Conservation (phyloP, 129 eudicot genomes). For the Pittosporum tobira region DNA sequence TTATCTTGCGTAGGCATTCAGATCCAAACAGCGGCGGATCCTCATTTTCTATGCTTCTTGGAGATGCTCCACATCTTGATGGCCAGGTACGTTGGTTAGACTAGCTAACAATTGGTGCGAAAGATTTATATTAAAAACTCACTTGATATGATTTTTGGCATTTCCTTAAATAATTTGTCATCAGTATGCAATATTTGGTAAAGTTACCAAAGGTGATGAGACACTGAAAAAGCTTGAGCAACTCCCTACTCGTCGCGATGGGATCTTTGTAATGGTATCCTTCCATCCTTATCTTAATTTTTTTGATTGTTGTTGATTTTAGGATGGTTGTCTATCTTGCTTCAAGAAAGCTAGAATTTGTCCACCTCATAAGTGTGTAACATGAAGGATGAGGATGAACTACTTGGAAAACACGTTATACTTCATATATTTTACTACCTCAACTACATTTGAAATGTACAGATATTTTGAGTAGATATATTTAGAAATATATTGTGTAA, state of each 20-base stretch:
- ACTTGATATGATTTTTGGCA: background rate
- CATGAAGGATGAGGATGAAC: background rate
- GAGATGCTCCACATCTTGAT: constrained; percentile 99
- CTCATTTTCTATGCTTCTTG: constrained; percentile 96
- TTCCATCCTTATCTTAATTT: constrained; percentile 5
- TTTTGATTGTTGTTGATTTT: constrained; percentile 3
- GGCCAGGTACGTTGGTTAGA: constrained; percentile 47
- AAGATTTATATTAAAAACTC: background rate
- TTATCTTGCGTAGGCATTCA: constrained; percentile 47
- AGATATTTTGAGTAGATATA: too few relatives aligned
- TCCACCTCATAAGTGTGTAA: background rate
- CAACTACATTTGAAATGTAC: too few relatives aligned
- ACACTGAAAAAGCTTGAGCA: constrained; percentile 90
- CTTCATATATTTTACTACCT: too few relatives aligned
- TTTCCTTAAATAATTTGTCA: constrained; percentile 4
- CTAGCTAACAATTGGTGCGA: constrained; percentile 4
- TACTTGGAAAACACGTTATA: too few relatives aligned
- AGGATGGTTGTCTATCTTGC: background rate
- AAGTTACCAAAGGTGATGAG: constrained; percentile 95
- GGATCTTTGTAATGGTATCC: constrained; percentile 94
- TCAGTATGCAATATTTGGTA: constrained; percentile 96
- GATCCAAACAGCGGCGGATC: constrained; percentile 95
- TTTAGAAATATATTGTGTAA: too few relatives aligned
- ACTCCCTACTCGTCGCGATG: constrained; percentile 94
- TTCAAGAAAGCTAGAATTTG: background rate